Conservation (phyloP, 345 rosid species). For the Eucalyptus grandis region DNA sequence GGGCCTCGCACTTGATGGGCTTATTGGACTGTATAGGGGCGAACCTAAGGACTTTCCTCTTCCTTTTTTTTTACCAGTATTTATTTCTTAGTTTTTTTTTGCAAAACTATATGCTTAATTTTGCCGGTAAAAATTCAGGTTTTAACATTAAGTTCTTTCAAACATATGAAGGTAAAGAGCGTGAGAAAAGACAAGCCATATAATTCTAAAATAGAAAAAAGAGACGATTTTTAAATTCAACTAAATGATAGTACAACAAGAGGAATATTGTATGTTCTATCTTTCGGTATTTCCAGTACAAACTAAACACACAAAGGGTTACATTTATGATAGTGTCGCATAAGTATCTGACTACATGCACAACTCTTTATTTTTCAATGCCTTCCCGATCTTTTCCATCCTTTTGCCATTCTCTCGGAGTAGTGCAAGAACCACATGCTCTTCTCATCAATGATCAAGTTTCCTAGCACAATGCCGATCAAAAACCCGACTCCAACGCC, state of each 20-base stretch:
- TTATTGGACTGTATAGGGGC: background rate
- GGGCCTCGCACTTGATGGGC: background rate
- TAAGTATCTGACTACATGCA: accelerated
- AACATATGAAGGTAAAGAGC: background rate
- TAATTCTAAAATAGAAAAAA: too few relatives aligned
- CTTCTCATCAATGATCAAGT: too few relatives aligned
- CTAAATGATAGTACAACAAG: too few relatives aligned
- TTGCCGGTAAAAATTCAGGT: too few relatives aligned
- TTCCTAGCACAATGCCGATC: too few relatives aligned
- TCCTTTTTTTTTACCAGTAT: too few relatives aligned
- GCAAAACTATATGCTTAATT: background rate
- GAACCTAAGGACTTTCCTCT: background rate
- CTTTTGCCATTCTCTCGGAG: too few relatives aligned
- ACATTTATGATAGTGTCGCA: accelerated
- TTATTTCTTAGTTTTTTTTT: too few relatives aligned
- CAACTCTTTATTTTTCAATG: background rate
- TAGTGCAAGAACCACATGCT: too few relatives aligned
- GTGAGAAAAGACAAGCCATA: background rate
- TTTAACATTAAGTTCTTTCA: background rate
- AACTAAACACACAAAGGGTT: background rate
- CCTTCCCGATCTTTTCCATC: background rate
- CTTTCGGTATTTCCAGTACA: accelerated
- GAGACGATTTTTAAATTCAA: too few relatives aligned
- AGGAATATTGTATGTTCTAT: too few relatives aligned
- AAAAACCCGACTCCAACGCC: background rate